These are phyloP conservation scores for Styphnolobium japonicum DNA, from an alignment of 306 rosid species.

Conservation along the genomic window DNA sequence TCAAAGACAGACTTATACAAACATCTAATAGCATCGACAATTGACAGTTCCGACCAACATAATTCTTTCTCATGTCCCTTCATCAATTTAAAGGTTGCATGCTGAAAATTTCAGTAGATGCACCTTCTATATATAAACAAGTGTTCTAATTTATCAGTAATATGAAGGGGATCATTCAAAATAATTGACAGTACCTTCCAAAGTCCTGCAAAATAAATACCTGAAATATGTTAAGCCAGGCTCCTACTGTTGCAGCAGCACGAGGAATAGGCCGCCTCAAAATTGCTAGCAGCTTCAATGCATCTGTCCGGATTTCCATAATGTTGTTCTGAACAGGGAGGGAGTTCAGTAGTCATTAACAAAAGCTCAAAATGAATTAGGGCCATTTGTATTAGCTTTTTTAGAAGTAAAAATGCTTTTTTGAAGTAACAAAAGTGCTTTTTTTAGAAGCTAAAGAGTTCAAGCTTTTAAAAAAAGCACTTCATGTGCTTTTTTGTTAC, in stretches of 20 bases:
- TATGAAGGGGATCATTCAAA: neutral
- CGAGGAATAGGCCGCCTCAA: conserved; percentile 88
- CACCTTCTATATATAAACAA: neutral
- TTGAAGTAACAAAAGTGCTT: no score
- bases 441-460: no score
- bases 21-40: neutral
- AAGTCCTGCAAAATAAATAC: conserved; percentile 32
- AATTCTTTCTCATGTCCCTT: neutral
- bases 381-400: no score
- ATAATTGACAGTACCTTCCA: neutral
- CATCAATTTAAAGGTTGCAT: neutral
- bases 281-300: conserved; percentile 84
- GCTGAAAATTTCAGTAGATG: neutral
- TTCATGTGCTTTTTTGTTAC: no score
- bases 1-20: neutral
- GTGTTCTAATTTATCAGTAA: neutral
- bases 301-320: conserved; percentile 94
- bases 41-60: neutral
- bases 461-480: no score
- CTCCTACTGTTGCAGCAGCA: conserved; percentile 81
- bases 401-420: no score
- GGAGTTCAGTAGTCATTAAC: conserved; percentile 15
- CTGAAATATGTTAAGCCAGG: conserved; percentile 98
- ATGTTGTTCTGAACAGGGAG: conserved; percentile 68
- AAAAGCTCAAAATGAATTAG: conserved; percentile 1